Conservation (phyloP, 139 green algal genomes). For the Asterochloris sp. region DNA sequence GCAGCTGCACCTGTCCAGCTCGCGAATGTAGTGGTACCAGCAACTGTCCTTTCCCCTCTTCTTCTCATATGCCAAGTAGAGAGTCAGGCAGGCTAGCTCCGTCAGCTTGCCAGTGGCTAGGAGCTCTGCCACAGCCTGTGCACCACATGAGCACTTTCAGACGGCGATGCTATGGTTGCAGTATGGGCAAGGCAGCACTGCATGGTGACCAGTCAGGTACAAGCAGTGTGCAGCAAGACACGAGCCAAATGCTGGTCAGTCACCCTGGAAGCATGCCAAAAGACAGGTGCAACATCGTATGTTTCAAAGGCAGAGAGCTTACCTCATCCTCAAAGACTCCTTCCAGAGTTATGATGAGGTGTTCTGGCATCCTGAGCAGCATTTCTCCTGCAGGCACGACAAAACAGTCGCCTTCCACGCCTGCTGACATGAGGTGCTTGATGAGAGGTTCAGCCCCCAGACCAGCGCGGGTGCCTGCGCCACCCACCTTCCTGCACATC, state of each 20-base stretch:
- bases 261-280: no score
- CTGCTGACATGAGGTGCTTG: no score
- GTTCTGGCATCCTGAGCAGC: slow-evolving; percentile 72
- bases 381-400: slow-evolving; percentile 53
- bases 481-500: slow-evolving; percentile 13
- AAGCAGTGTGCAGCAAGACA: not conserved
- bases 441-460: not conserved
- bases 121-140: slow-evolving; percentile 70
- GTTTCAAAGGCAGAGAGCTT: not conserved
- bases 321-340: slow-evolving; percentile 76
- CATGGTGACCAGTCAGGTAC: not conserved
- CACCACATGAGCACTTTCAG: not conserved
- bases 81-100: slow-evolving; percentile 83
- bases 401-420: not conserved
- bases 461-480: not conserved
- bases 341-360: slow-evolving; percentile 81
- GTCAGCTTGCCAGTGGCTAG: slow-evolving; percentile 89
- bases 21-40: slow-evolving; percentile 85
- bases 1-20: slow-evolving; percentile 75
- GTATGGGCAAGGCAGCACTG: no score
- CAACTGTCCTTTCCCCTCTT: slow-evolving; percentile 69
- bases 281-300: not conserved
- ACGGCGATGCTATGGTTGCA: not conserved
- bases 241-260: not conserved
- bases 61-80: slow-evolving; percentile 97